Evolutionary conservation across 2,329 filamentous ascomycete genomes (phyloP).

Genomic region (Trichoderma harzianum): DNA sequence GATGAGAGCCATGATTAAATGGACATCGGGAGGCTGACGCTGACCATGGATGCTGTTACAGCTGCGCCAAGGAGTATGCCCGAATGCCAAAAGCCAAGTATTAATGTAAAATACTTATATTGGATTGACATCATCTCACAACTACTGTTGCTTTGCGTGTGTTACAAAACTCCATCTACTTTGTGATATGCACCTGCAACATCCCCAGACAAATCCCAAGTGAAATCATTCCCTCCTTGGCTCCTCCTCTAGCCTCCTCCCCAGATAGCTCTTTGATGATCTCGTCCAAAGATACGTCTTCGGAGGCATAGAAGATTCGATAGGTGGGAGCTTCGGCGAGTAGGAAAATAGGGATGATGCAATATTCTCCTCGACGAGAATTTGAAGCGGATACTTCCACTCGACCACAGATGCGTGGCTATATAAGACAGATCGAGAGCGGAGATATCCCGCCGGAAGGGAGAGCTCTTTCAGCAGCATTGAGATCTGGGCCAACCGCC

Average conservation of each 20-base stretch:
- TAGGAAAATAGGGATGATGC: slow-evolving; percentile 39
- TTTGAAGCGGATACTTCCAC: slow-evolving; percentile 29
- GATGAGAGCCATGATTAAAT: no score
- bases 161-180: not conserved
- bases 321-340: slow-evolving; percentile 45
- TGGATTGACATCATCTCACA: no score
- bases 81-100: no score
- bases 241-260: slow-evolving; percentile 70
- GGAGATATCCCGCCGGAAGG: slow-evolving; percentile 29
- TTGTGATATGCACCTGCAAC: not conserved
- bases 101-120: no score
- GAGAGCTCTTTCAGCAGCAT: slow-evolving; percentile 44
- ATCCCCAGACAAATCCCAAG: slow-evolving; percentile 56
- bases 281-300: slow-evolving; percentile 32
- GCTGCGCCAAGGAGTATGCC: no score
- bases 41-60: no score
- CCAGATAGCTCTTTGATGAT: slow-evolving; percentile 61
- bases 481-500: slow-evolving; percentile 41
- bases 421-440: slow-evolving; percentile 47
- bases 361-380: slow-evolving; percentile 32
- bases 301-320: slow-evolving; percentile 36
- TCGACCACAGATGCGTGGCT: slow-evolving; percentile 29
- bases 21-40: no score
- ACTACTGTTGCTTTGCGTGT: no score
- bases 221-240: slow-evolving; percentile 76